Evolutionary conservation across 257 asterid genomes (phyloP).

Genomic region (Penstemon newberryi): DNA sequence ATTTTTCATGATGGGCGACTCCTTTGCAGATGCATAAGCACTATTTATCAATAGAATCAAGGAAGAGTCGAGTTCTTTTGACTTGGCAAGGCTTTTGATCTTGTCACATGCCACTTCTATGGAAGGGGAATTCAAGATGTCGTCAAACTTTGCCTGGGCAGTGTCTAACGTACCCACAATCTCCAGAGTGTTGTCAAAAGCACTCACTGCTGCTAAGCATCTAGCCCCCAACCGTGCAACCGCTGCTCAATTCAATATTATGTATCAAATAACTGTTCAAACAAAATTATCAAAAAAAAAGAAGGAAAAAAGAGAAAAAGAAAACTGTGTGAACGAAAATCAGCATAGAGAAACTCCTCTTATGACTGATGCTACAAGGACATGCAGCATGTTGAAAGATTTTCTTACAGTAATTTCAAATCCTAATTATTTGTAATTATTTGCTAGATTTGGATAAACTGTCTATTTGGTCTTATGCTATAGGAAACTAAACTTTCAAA

Average conservation of each 20-base stretch:
- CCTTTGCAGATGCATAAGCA: constrained; percentile 91
- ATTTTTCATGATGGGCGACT: constrained; percentile 72
- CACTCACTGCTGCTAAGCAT: constrained; percentile 90
- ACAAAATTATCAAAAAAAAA: not conserved
- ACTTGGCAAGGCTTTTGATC: constrained; percentile 81
- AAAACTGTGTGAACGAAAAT: constrained; percentile 1
- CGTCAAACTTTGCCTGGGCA: constrained; percentile 88
- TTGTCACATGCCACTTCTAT: constrained; percentile 83
- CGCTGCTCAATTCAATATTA: constrained; percentile 48
- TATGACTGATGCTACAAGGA: too few species aligned
- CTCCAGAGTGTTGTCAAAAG: constrained; percentile 86
- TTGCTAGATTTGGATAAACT: not conserved
- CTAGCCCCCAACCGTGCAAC: constrained; percentile 84
- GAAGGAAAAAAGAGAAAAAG: not conserved
- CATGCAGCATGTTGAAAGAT: not conserved
- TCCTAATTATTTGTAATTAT: not conserved
- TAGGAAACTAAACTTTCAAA: not conserved
- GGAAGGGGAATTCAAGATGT: constrained; percentile 77
- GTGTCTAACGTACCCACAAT: constrained; percentile 77
- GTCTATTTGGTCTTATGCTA: not conserved
- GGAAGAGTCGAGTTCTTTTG: constrained; percentile 88
- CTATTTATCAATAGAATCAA: constrained; percentile 83
- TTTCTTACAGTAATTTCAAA: not conserved
- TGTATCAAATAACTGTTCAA: constrained; percentile 14
- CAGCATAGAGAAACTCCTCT: not conserved